phyloP scores from a whole-genome alignment of 345 rosid genomes.

The Gossypium rotundifolium region DNA sequence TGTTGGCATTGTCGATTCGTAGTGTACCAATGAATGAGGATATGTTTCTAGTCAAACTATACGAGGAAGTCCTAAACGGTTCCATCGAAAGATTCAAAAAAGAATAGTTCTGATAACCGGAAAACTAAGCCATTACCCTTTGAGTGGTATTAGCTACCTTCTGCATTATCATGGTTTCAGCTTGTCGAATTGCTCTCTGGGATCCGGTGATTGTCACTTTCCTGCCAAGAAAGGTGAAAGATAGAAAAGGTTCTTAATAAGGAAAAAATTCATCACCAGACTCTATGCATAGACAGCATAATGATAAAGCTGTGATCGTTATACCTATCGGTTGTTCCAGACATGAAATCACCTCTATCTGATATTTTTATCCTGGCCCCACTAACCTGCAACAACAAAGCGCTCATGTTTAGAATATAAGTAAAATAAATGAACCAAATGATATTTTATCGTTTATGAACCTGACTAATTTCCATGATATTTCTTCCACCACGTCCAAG shows the following conservation, averaged over 20 bases:
- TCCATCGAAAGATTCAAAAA: constrained; percentile 9
- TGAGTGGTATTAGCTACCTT: constrained; percentile 87
- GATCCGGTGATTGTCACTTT: constrained; percentile 94
- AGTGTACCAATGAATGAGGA: not conserved
- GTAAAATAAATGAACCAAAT: not conserved
- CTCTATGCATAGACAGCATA: not conserved
- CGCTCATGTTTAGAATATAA: constrained; percentile 10
- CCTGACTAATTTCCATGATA: constrained; percentile 97
- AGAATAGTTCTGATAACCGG: constrained; percentile 13
- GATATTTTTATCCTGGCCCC: constrained; percentile 96
- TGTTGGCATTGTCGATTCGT: constrained; percentile 19
- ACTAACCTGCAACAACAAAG: constrained; percentile 47
- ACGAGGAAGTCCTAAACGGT: not conserved
- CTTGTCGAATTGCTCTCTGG: constrained; percentile 74
- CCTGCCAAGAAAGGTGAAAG: constrained; percentile 38
- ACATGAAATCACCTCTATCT: constrained; percentile 91
- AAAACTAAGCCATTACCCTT: constrained; percentile 53
- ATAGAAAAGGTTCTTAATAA: not conserved
- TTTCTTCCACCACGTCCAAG: constrained; percentile 99
- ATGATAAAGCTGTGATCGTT: not conserved
- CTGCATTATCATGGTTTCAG: constrained; percentile 91
- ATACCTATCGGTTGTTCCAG: constrained; percentile 94
- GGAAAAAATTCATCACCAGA: not conserved
- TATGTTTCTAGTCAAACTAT: constrained; percentile 10
- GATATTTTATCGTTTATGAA: constrained; percentile 14